Percentiles rank a stretch among this genome's conserved stretches.
Evolutionary conservation across 441 rosid species (phyloP).

Genomic region (Isatis lusitanica): DNA sequence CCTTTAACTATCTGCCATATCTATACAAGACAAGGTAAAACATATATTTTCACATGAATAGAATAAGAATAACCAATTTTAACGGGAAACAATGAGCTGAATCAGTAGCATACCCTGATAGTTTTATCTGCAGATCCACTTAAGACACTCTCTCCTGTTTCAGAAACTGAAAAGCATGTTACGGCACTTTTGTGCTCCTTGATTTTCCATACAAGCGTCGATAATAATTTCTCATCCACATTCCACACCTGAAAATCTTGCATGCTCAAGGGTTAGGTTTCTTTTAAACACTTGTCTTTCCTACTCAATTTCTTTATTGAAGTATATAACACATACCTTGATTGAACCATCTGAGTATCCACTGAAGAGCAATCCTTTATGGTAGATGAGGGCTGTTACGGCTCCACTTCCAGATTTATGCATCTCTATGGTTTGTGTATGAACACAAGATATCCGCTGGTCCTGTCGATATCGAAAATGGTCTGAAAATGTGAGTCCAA

Average conservation of each 20-base stretch:
- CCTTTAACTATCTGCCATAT: conserved; percentile 74
- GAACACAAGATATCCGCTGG: conserved; percentile 95
- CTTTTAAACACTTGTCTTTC: neutral
- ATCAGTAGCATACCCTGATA: conserved; percentile 49
- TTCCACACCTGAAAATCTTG: conserved; percentile 65
- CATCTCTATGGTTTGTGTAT: conserved; percentile 83
- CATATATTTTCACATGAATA: neutral
- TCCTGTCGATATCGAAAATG: conserved; percentile 16
- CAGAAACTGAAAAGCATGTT: conserved; percentile 75
- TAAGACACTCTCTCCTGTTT: conserved; percentile 74
- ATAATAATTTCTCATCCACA: conserved; percentile 52
- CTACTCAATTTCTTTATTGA: neutral
- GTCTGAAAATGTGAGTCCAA: neutral
- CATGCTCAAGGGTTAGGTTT: neutral
- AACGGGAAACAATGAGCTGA: neutral
- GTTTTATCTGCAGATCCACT: conserved; percentile 92
- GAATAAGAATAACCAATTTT: neutral
- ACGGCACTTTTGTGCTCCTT: conserved; percentile 82
- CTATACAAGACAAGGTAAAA: conserved; percentile 38
- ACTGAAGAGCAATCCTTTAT: conserved; percentile 81
- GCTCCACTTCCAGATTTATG: conserved; percentile 65
- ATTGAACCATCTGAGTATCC: conserved; percentile 90
- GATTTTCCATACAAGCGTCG: conserved; percentile 61
- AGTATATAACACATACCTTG: conserved; percentile 46
- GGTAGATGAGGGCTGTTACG: conserved; percentile 81